Percentiles rank a stretch among this genome's conserved stretches.
Evolutionary conservation across 306 rosid genomes (phyloP).

Genomic region (Canavalia ensiformis): DNA sequence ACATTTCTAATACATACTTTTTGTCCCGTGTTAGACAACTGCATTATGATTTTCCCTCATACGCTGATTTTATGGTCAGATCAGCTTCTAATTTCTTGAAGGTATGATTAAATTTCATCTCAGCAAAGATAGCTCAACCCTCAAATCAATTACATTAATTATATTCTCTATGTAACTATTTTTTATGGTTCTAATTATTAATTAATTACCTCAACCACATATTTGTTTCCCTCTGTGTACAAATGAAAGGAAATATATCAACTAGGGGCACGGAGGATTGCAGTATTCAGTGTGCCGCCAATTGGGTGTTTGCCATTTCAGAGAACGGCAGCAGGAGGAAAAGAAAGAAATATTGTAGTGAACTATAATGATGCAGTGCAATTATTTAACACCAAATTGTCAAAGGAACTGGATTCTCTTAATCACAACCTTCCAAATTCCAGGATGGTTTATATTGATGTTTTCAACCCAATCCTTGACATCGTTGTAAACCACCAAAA

Average conservation of each 20-base stretch:
- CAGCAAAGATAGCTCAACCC: background rate
- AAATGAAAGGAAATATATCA: slow-evolving; percentile 52
- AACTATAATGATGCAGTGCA: slow-evolving; percentile 52
- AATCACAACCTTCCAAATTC: slow-evolving; percentile 21
- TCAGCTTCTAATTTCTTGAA: slow-evolving; percentile 56
- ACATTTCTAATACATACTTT: slow-evolving; percentile 75
- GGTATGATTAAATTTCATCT: slow-evolving; percentile 49
- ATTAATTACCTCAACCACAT: background rate
- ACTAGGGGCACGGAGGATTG: slow-evolving; percentile 68
- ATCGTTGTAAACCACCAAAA: slow-evolving; percentile 36
- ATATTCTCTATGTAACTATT: background rate
- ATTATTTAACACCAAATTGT: slow-evolving; percentile 58
- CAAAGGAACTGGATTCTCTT: slow-evolving; percentile 35
- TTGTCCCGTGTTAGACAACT: slow-evolving; percentile 46
- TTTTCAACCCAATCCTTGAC: slow-evolving; percentile 61
- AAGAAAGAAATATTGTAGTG: slow-evolving; percentile 52
- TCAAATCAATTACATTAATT: background rate
- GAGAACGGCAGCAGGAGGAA: slow-evolving; percentile 69
- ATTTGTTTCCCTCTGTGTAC: background rate
- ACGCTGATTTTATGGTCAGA: slow-evolving; percentile 59
- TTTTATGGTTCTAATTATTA: background rate
- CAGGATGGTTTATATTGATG: slow-evolving; percentile 57
- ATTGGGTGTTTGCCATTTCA: slow-evolving; percentile 73
- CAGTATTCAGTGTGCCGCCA: slow-evolving; percentile 67
- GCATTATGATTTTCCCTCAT: slow-evolving; percentile 65